Percentiles rank a stretch among this genome's conserved stretches.
Conservation (phyloP, 75 land plant genomes). For the Pinus albicaulis region DNA sequence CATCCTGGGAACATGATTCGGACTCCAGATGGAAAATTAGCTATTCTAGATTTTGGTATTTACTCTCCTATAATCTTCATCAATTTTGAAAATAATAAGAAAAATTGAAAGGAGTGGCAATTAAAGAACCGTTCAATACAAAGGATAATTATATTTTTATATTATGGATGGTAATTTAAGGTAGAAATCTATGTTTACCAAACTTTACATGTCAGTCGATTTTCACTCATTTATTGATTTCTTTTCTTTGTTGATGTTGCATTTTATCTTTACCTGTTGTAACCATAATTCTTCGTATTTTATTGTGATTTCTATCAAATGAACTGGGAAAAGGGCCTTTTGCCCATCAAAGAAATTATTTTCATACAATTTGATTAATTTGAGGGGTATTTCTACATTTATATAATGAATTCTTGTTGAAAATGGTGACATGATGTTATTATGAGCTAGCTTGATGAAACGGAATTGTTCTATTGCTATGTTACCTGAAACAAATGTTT, state of each 20-base stretch:
- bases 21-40: constrained; percentile 97
- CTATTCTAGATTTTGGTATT: constrained; percentile 99
- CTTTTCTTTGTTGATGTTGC: background rate
- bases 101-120: background rate
- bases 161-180: background rate
- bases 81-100: background rate
- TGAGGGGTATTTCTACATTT: too few relatives aligned
- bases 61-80: background rate
- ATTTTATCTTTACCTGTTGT: background rate
- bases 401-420: too few relatives aligned
- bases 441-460: too few relatives aligned
- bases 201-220: background rate
- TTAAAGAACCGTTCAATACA: background rate
- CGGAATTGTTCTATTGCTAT: too few relatives aligned
- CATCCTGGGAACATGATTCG: constrained; percentile 99
- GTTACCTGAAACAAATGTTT: too few relatives aligned
- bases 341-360: background rate
- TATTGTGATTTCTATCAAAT: background rate
- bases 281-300: background rate
- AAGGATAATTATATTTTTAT: background rate
- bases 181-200: background rate
- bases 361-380: too few relatives aligned
- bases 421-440: too few relatives aligned
- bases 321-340: background rate
- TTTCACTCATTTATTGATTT: background rate